Base-by-base conservation (phyloP, 352 stramenopile species). In the Phytopythium vexans region DNA sequence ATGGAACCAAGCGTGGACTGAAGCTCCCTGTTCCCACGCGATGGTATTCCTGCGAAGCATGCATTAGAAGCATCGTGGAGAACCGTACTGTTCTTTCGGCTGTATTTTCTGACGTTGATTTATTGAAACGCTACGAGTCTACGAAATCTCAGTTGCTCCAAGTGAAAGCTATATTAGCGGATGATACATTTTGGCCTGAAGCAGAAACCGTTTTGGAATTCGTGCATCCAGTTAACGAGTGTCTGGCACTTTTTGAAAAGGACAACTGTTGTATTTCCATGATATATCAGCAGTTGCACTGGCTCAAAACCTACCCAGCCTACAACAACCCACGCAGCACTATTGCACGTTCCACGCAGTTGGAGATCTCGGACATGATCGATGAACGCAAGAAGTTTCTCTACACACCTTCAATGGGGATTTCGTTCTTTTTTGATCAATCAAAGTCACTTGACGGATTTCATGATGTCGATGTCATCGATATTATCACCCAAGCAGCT, bases 211-310 rank as follows among this genome's bases (percentile, higher is more conserved):
- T 56, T 3, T 4, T 59, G 2, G 33, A 38, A 10, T 21, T 64
- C 1, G 16, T 45, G 8, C 15, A 58, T 4, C 54, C 49, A 1
- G 53, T 64, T 8, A 52, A 55, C 16, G 35, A 60, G 3, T 42
- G 42, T 2, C 21, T 68, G 32, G 45, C 42, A 1, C 8, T 34
- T 14, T 55, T 64, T 3, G 55, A 68, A 21, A 60, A 41, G 11
- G 60, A 64, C 15, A 52, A 16, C 27, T 60, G 49, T 39, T 64
- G 44, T 21, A 36, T 64, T 9, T 64, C 50, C 6, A 40, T 55
- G 11, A 36, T 68, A 1, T 46, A 46, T 3, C 27, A 64, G 8
- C 43, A 55, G 4, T 64, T 68, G 21, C 6, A 34, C 4, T 51
- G 50, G 39, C 38, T 59, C 5, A 32, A 46, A 33, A 3, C 27